phyloP scores from a whole-genome alignment of 129 eudicot genomes.

The Scalesia atractyloides region DNA sequence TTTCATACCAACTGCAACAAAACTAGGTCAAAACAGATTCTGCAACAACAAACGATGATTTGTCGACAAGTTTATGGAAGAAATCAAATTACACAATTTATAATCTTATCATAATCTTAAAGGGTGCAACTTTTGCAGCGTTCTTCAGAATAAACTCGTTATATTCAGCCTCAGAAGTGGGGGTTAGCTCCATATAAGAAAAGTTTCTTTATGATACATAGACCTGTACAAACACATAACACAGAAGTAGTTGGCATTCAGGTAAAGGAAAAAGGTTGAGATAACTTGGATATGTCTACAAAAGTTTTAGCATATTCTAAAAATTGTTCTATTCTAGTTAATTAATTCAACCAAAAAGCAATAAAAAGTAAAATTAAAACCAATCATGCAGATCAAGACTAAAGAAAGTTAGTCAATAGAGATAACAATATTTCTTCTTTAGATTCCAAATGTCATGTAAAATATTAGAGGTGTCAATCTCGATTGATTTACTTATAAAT shows the following conservation, averaged over 20 bases:
- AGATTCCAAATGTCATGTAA: not conserved
- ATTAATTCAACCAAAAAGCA: not conserved
- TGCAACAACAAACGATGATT: conserved; percentile 10
- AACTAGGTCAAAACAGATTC: not conserved
- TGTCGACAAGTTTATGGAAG: conserved; percentile 6
- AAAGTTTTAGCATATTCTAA: not conserved
- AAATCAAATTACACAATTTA: conserved; percentile 45
- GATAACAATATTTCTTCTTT: not conserved
- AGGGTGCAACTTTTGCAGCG: conserved; percentile 50
- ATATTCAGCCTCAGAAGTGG: conserved; percentile 34
- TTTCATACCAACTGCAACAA: not conserved
- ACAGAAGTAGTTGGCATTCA: not conserved
- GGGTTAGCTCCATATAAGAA: conserved; percentile 26
- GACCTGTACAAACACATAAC: conserved; percentile 24
- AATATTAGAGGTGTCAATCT: not conserved
- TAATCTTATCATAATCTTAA: conserved; percentile 50
- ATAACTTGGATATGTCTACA: not conserved
- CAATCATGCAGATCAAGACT: conserved; percentile 1
- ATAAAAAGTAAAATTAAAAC: not conserved
- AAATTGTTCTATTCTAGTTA: not conserved
- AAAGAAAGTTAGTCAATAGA: not conserved
- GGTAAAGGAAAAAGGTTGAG: not conserved
- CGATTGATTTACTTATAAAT: not conserved
- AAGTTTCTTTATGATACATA: conserved; percentile 32
- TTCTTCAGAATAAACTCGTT: conserved; percentile 16